Evolutionary conservation across 1,284 basidiomycete species (phyloP).

Genomic region (Ustilago lituana): DNA sequence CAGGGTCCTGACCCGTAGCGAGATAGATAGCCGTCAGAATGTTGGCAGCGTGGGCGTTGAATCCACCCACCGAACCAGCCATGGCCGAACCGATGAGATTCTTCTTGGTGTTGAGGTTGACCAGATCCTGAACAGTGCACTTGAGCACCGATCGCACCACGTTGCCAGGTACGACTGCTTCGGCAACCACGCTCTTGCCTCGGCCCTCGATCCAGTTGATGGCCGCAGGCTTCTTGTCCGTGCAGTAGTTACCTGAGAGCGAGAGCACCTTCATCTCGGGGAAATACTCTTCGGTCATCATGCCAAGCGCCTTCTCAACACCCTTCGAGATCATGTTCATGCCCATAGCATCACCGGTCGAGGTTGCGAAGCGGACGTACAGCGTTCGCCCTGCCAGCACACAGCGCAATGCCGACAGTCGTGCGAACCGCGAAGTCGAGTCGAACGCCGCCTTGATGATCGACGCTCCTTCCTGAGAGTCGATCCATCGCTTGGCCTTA

Average conservation of each 20-base stretch:
- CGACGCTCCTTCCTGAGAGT: constrained; percentile 81
- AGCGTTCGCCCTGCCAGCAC: constrained; percentile 73
- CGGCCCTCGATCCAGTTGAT: constrained; percentile 99
- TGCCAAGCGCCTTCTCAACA: constrained; percentile 85
- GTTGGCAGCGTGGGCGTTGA: constrained; percentile 98
- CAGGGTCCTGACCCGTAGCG: constrained; percentile 97
- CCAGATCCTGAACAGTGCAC: constrained; percentile 89
- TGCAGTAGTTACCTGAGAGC: constrained; percentile 97
- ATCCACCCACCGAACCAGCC: constrained; percentile 95
- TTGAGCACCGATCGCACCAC: constrained; percentile 91
- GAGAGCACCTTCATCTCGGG: constrained; percentile 94
- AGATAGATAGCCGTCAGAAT: constrained; percentile 93
- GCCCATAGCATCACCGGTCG: constrained; percentile 99
- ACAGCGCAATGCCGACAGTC: constrained; percentile 61
- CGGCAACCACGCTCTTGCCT: constrained; percentile 96
- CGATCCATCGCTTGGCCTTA: constrained; percentile 87
- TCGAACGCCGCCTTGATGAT: constrained; percentile 89
- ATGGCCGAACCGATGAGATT: constrained; percentile 96
- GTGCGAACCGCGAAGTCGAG: constrained; percentile 73
- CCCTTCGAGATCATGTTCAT: constrained; percentile 89
- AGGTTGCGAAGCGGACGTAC: constrained; percentile 92
- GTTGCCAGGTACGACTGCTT: constrained; percentile 89
- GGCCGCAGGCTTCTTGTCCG: constrained; percentile 99
- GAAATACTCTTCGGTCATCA: constrained; percentile 79
- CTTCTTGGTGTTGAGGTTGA: constrained; percentile 96